Evolutionary conservation across 1,284 basidiomycete genomes (phyloP).

Genomic region (Paramarasmius palmivorus): DNA sequence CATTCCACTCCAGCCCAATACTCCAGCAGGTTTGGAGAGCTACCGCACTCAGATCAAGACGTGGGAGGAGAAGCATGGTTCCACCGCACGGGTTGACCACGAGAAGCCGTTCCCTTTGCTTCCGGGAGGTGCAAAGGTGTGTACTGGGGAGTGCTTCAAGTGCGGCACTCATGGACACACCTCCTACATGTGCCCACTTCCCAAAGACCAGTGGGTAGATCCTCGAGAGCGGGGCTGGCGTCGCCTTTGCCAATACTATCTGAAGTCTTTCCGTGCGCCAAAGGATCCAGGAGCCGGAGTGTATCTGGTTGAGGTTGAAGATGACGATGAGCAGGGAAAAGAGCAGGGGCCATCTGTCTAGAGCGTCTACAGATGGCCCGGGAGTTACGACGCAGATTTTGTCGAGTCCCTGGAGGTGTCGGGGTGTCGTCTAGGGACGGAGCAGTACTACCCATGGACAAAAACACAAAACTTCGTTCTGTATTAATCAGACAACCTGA

Average conservation of each 20-base stretch:
- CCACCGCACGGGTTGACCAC: neutral
- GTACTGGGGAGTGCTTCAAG: slow-evolving; percentile 4
- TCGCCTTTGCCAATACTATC: too few relatives aligned
- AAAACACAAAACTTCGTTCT: too few relatives aligned
- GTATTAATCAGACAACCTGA: too few relatives aligned
- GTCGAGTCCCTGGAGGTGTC: too few relatives aligned
- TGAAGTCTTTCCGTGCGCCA: neutral
- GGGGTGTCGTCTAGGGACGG: too few relatives aligned
- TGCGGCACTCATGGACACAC: neutral
- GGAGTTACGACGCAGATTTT: too few relatives aligned
- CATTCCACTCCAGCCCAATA: slow-evolving; percentile 1
- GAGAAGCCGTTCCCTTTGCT: neutral
- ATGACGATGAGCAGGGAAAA: neutral
- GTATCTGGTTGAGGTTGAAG: neutral
- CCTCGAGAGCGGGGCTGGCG: neutral
- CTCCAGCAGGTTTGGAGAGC: neutral
- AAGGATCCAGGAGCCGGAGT: neutral
- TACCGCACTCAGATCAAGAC: neutral
- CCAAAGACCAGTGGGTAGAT: neutral
- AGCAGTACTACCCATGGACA: too few relatives aligned
- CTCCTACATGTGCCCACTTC: neutral
- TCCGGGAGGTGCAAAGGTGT: neutral
- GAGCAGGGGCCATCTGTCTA: neutral
- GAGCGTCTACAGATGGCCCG: too few relatives aligned
- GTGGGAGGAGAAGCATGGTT: neutral